Evolutionary conservation across 1,139 yeast species (phyloP).

Genomic region (Scheffersomyces stambukii): DNA sequence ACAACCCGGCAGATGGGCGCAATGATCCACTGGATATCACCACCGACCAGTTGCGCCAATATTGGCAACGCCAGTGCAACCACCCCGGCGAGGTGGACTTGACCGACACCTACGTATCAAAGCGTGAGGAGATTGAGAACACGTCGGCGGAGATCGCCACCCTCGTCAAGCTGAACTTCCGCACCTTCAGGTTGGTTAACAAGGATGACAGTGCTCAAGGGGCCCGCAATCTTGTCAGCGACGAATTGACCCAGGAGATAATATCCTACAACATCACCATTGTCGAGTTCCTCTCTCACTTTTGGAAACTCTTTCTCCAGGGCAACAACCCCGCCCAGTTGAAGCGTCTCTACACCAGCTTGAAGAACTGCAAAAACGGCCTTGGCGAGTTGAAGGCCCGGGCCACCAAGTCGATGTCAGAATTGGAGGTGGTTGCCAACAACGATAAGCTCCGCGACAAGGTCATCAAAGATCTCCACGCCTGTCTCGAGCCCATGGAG

Average conservation of each 20-base stretch:
- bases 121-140: slow-evolving; percentile 39
- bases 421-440: slow-evolving; percentile 11
- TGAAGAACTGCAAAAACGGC: slow-evolving; percentile 29
- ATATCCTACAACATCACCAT: slow-evolving; percentile 36
- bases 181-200: slow-evolving; percentile 17
- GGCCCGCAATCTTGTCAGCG: slow-evolving; percentile 22
- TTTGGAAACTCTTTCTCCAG: slow-evolving; percentile 37
- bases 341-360: slow-evolving; percentile 32
- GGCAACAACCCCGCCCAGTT: slow-evolving; percentile 38
- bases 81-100: slow-evolving; percentile 42
- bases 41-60: slow-evolving; percentile 19
- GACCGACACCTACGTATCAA: slow-evolving; percentile 32
- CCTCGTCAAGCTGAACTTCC: slow-evolving; percentile 54
- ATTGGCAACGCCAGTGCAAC: slow-evolving; percentile 20
- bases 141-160: slow-evolving; percentile 47
- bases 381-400: slow-evolving; percentile 20
- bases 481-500: slow-evolving; percentile 27
- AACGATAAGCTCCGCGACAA: slow-evolving; percentile 34
- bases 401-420: slow-evolving; percentile 9
- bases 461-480: slow-evolving; percentile 28
- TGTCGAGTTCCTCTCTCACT: slow-evolving; percentile 42
- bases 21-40: slow-evolving; percentile 13
- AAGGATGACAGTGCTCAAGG: slow-evolving; percentile 7
- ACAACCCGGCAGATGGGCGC: slow-evolving; percentile 4
- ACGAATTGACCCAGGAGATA: slow-evolving; percentile 28